A percentile compares a stretch with the other conserved stretches of the same genome.
These are phyloP conservation scores for Saturnispora bothae DNA, from an alignment of 805 yeast genomes.

Conservation along the genomic window DNA sequence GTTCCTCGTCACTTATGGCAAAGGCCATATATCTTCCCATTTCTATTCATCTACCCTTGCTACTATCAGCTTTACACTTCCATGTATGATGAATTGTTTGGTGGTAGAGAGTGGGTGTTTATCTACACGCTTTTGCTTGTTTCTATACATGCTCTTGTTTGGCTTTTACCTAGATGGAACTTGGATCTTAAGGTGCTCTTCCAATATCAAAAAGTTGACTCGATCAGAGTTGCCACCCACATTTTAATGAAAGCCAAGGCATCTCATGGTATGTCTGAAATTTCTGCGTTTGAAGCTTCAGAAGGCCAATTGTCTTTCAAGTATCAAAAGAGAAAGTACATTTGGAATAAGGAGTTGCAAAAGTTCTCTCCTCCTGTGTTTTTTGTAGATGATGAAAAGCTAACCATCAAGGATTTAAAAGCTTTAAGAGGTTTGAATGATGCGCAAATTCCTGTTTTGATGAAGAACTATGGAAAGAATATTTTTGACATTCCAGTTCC, in stretches of 20 bases:
- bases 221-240: slow-evolving; percentile 55
- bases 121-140: slow-evolving; percentile 68
- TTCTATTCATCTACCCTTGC: slow-evolving; percentile 64
- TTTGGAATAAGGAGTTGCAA: slow-evolving; percentile 44
- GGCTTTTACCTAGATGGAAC: slow-evolving; percentile 94
- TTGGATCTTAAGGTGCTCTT: slow-evolving; percentile 57
- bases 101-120: slow-evolving; percentile 93
- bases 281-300: slow-evolving; percentile 46
- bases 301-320: slow-evolving; percentile 58
- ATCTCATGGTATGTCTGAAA: slow-evolving; percentile 77
- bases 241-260: slow-evolving; percentile 73
- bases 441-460: slow-evolving; percentile 27
- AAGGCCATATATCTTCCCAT: slow-evolving; percentile 79
- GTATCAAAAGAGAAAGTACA: slow-evolving; percentile 87
- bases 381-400: slow-evolving; percentile 54
- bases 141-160: slow-evolving; percentile 62
- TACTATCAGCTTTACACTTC: slow-evolving; percentile 53
- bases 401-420: slow-evolving; percentile 50
- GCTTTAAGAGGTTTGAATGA: slow-evolving; percentile 26
- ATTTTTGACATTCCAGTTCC: slow-evolving; percentile 94
- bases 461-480: slow-evolving; percentile 70
- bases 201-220: slow-evolving; percentile 46
- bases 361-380: slow-evolving; percentile 77
- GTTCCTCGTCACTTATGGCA: slow-evolving; percentile 48
- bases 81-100: slow-evolving; percentile 72